Conservation (phyloP, 345 rosid genomes). For the Eucalyptus regnans region DNA sequence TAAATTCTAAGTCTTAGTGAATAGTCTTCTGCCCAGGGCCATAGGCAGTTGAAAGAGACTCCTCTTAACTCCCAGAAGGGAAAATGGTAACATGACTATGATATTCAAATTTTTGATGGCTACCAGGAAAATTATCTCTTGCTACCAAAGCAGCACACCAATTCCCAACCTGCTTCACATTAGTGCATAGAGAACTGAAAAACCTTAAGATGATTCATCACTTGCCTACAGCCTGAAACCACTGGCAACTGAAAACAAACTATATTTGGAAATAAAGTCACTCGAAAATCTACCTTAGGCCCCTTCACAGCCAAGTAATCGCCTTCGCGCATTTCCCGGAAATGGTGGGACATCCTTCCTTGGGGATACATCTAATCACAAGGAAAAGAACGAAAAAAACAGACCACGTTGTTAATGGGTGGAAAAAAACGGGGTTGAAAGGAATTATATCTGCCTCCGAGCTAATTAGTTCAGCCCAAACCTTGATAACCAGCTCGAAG, state of each 20-base stretch:
- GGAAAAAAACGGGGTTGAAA: neutral
- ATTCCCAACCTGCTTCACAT: neutral
- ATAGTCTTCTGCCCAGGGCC: neutral
- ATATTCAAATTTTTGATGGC: neutral
- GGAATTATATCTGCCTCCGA: neutral
- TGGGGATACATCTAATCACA: conserved; percentile 53
- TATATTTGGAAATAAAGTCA: neutral
- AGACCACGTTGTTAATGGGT: neutral
- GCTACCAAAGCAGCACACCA: neutral
- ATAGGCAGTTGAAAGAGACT: neutral
- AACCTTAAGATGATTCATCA: neutral
- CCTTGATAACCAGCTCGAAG: conserved; percentile 51
- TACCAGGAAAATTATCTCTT: neutral
- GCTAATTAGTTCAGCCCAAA: neutral
- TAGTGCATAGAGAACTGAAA: neutral
- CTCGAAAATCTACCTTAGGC: conserved; percentile 36
- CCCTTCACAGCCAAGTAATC: conserved; percentile 55
- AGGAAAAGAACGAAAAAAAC: neutral
- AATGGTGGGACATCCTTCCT: conserved; percentile 74
- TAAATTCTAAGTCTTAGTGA: neutral
- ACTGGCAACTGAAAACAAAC: neutral
- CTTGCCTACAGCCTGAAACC: neutral
- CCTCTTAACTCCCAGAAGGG: neutral
- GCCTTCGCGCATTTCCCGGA: conserved; percentile 48
- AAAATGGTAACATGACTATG: neutral